Conservation (phyloP, 306 rosid genomes). For the Pterocarpus santalinus region DNA sequence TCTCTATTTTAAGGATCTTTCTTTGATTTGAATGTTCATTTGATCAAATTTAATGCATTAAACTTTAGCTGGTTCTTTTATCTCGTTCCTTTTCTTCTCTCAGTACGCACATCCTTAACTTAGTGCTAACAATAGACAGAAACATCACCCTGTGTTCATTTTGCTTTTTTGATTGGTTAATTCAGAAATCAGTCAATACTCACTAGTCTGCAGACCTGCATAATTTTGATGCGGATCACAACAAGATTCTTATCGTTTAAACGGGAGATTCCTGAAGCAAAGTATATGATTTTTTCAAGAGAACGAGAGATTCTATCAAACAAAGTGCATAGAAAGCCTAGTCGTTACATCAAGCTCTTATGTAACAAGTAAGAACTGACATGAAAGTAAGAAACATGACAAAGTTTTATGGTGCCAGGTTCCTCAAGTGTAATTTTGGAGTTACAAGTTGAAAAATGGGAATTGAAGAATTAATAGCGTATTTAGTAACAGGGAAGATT, state of each 20-base stretch:
- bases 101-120: too few relatives aligned
- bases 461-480: too few relatives aligned
- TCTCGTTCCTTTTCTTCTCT: not conserved
- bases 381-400: not conserved
- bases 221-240: too few relatives aligned
- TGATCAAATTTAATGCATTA: not conserved
- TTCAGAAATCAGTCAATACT: not conserved
- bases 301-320: not conserved
- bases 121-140: not conserved
- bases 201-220: not conserved
- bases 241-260: too few relatives aligned
- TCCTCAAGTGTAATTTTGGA: not conserved
- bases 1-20: not conserved
- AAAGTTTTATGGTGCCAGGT: not conserved
- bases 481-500: too few relatives aligned
- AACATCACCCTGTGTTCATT: not conserved
- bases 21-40: not conserved
- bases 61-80: not conserved
- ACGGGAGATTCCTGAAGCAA: too few relatives aligned
- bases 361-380: not conserved
- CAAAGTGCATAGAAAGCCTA: slow-evolving; percentile 4
- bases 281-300: not conserved
- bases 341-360: not conserved
- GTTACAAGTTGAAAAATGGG: not conserved
- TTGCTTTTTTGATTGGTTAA: not conserved